Base-by-base conservation (phyloP, 768 basidiomycete genomes). In the Myochromella boudieri region DNA sequence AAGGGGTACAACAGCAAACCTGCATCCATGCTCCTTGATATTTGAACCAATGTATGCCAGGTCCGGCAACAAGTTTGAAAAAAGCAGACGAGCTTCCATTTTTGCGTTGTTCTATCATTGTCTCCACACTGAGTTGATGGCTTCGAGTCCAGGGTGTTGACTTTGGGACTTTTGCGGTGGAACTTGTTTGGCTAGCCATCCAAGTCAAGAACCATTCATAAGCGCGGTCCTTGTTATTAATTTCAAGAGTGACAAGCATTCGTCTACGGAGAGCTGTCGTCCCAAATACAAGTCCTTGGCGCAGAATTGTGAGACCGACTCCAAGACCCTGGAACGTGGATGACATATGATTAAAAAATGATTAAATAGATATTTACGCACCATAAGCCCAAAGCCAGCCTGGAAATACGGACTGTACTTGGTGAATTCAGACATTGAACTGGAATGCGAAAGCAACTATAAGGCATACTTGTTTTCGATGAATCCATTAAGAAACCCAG, bases 371-470 rank as follows among this genome's bases (percentile, higher is more conserved):
- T n/a, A n/a, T n/a, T n/a, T n/a, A 32, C 59, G 55, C 37, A 95
- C 95, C 94, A 98, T 95, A 28, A 99, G 79, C 27, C 95, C 97
- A 59, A 97, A 97, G 21, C 97, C 95, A 38, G 95, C 97, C 63
- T 95, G 91, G 63, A 99, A 98, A 71, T 93, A 95, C 28, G 93
- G 95, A 63, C 97, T 99, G 58, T 60, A 58, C 69, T 77, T 78
- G 61, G 69, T 60, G n/a, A n/a, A n/a, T n/a, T n/a, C n/a, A n/a
- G n/a, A n/a, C n/a, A n/a, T n/a, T n/a, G n/a, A n/a, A n/a, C n/a
- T n/a, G n/a, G n/a, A n/a, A n/a, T n/a, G n/a, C n/a, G n/a, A n/a
- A n/a, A n/a, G n/a, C n/a, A n/a, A 48, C 22, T 12, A 29, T 37
- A 45, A 47, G 41, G 74, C 85, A 69, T 62, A 88, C 86, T 88